Conservation (phyloP, 139 green algal species). For the Haematococcus sp. region DNA sequence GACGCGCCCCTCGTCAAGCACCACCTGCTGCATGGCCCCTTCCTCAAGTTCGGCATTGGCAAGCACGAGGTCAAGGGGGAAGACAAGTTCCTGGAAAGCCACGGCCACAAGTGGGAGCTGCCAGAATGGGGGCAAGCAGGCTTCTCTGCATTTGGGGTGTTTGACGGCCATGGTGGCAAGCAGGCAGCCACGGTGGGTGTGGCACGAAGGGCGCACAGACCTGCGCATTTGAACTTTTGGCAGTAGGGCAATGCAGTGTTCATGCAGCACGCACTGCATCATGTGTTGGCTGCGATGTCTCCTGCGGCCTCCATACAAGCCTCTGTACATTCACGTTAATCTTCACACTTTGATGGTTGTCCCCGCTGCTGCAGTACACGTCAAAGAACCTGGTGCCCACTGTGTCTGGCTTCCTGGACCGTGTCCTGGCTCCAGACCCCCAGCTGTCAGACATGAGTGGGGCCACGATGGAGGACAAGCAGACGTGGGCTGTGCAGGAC, state of each 20-base stretch:
- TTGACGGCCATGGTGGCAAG: conserved; percentile 55
- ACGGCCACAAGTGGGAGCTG: conserved; percentile 28
- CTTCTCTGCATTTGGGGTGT: conserved; percentile 56
- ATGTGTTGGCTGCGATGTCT: too few relatives aligned
- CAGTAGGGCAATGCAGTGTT: too few relatives aligned
- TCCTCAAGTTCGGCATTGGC: conserved; percentile 17
- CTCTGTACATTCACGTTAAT: too few relatives aligned
- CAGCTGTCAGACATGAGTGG: background rate
- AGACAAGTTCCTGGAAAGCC: conserved; percentile 41
- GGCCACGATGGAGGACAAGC: conserved; percentile 12
- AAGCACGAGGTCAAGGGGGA: conserved; percentile 43
- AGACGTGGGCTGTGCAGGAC: conserved; percentile 39
- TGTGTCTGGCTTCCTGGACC: conserved; percentile 28
- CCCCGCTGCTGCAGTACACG: conserved; percentile 16
- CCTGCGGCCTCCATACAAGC: too few relatives aligned
- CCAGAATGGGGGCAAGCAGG: background rate
- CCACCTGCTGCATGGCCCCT: conserved; percentile 27
- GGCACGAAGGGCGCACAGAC: too few relatives aligned
- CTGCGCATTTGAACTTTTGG: too few relatives aligned
- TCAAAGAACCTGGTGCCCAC: conserved; percentile 44
- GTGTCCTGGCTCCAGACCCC: background rate
- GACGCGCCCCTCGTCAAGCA: background rate
- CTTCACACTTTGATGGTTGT: too few relatives aligned
- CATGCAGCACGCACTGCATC: too few relatives aligned
- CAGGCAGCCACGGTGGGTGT: conserved; percentile 18